A percentile compares a stretch with the other conserved stretches of the same genome.
These are phyloP conservation scores for Cyberlindnera bimundalis DNA, from an alignment of 805 yeast genomes.

Conservation along the genomic window DNA sequence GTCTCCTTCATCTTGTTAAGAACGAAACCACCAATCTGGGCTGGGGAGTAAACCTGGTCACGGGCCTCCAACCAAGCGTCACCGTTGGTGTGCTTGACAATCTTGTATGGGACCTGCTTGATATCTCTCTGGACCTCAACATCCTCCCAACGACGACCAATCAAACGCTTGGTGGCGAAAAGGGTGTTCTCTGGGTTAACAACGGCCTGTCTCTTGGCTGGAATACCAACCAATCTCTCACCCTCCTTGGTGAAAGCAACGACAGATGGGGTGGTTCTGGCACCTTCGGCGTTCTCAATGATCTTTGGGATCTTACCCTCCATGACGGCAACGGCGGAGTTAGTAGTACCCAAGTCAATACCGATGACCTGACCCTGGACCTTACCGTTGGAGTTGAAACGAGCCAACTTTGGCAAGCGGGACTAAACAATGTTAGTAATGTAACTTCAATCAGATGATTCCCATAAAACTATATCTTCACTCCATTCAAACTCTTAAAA, in stretches of 20 bases:
- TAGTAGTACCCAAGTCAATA: conserved; percentile 83
- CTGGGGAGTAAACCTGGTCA: conserved; percentile 54
- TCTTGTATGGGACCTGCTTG: conserved; percentile 58
- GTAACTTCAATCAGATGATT: too few species aligned
- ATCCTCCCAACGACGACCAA: conserved; percentile 70
- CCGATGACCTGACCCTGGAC: conserved; percentile 59
- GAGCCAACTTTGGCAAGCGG: conserved; percentile 32
- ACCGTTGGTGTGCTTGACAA: conserved; percentile 56
- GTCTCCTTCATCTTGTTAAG: conserved; percentile 60
- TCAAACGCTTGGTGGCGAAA: conserved; percentile 77
- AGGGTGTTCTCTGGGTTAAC: conserved; percentile 76
- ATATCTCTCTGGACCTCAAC: conserved; percentile 70
- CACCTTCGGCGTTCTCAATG: conserved; percentile 77
- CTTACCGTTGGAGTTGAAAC: conserved; percentile 48
- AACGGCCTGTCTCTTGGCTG: conserved; percentile 78
- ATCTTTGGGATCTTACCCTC: conserved; percentile 53
- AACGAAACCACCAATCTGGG: conserved; percentile 68
- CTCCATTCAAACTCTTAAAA: too few species aligned
- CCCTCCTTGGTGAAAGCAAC: conserved; percentile 62
- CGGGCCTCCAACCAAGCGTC: conserved; percentile 62
- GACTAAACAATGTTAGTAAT: conserved; percentile 20
- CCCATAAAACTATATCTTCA: too few species aligned
- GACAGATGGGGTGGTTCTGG: conserved; percentile 53
- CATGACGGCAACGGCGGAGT: conserved; percentile 74
- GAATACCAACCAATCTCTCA: conserved; percentile 57